Percentiles rank a stretch among this genome's conserved stretches.
Conservation (phyloP, 1,284 basidiomycete species). For the Irpex lacteus region DNA sequence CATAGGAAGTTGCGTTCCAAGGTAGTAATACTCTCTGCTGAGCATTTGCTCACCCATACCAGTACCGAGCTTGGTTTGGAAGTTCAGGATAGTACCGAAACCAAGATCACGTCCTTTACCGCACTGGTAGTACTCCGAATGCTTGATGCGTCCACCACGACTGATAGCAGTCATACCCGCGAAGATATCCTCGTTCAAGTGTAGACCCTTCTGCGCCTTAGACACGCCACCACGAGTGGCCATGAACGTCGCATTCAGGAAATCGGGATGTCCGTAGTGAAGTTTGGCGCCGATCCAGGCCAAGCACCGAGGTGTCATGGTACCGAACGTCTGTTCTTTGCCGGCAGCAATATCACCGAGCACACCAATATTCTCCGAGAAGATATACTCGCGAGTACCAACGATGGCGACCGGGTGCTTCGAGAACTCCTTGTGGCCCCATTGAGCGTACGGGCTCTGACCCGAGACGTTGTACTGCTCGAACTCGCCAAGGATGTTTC, state of each 20-base stretch:
- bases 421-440: conserved; percentile 89
- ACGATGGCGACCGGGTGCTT: conserved; percentile 96
- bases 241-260: conserved; percentile 99
- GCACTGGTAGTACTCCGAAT: conserved; percentile 98
- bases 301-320: conserved; percentile 92
- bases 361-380: conserved; percentile 99
- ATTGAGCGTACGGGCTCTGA: conserved; percentile 93
- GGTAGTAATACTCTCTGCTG: conserved; percentile 98
- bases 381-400: conserved; percentile 99
- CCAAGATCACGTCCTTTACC: conserved; percentile 99
- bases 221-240: conserved; percentile 98
- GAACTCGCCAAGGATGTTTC: conserved; percentile 96
- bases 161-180: conserved; percentile 99
- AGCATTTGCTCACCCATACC: conserved; percentile 99
- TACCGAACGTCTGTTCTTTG: conserved; percentile 99
- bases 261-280: conserved; percentile 99
- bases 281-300: conserved; percentile 99
- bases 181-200: conserved; percentile 99
- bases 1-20: conserved; percentile 96
- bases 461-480: conserved; percentile 92
- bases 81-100: conserved; percentile 98
- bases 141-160: conserved; percentile 98
- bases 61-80: conserved; percentile 99
- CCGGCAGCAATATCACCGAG: conserved; percentile 99
- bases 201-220: conserved; percentile 98